Evolutionary conservation across 257 asterid genomes (phyloP).

Genomic region (Salvia hispanica): DNA sequence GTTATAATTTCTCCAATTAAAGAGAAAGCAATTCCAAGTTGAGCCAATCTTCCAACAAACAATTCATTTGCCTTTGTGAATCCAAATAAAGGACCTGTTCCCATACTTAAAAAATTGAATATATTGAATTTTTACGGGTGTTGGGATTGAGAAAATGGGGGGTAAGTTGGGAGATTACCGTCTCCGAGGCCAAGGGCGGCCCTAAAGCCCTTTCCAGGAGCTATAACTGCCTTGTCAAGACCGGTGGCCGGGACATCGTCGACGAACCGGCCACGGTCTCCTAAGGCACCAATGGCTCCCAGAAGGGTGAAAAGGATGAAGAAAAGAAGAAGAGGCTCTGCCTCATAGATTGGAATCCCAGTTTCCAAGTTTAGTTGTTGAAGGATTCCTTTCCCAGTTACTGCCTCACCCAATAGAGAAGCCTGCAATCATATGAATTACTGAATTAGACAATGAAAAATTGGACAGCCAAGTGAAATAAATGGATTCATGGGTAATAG

Average conservation of each 20-base stretch:
- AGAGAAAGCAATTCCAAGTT: conserved; percentile 87
- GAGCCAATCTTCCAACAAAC: conserved; percentile 95
- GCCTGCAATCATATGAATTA: conserved; percentile 35
- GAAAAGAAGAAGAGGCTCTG: conserved; percentile 69
- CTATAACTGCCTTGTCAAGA: conserved; percentile 64
- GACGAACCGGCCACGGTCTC: conserved; percentile 87
- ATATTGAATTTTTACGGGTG: no score
- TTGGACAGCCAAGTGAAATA: no score
- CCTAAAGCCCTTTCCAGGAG: conserved; percentile 76
- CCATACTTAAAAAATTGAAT: no score
- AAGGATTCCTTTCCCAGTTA: conserved; percentile 90
- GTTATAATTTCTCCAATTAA: conserved; percentile 88
- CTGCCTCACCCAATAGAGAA: conserved; percentile 88
- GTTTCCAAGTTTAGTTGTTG: conserved; percentile 86
- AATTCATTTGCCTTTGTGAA: conserved; percentile 93
- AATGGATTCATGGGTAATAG: no score
- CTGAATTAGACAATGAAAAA: no score
- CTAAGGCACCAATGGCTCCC: conserved; percentile 97
- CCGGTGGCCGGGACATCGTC: conserved; percentile 72
- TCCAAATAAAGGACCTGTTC: conserved; percentile 79
- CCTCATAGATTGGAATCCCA: conserved; percentile 80
- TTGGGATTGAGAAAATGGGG: no score
- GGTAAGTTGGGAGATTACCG: conserved; percentile 37
- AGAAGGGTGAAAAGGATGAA: conserved; percentile 88
- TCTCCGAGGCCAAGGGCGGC: conserved; percentile 72